Evolutionary conservation across 805 yeast species (phyloP), one percentile per base, ranked within the genome.

Genomic region (Cyberlindnera euphorbiae): DNA sequence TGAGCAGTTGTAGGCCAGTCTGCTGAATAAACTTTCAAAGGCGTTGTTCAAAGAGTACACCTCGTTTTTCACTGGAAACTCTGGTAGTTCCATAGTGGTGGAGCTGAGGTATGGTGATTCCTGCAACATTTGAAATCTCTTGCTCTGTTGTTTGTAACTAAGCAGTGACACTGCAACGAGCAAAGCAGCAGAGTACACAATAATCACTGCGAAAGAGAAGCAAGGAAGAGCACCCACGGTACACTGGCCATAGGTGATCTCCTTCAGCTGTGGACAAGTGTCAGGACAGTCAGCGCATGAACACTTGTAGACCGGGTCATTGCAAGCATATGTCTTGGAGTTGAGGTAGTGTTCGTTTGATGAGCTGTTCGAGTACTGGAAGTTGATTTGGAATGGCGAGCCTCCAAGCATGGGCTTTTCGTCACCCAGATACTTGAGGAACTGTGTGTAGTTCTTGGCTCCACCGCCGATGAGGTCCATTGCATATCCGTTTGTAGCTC

Each of bases 401-500:
- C 98, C 98, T 1, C 97, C 97, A 4, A 90, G 66, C 50, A 86
- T 47, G 0, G 97, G 97, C 58, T 90, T 89, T 49, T 87, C 94
- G 56, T 90, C 97, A 10, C 97, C 97, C 34, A 93, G 60, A 53
- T 90, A 93, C 60, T 88, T 83, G 47, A 90, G 64, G 55, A 90
- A 90, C 36, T 77, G 76, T 22, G 66, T 49, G 57, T 76, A 84
- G 49, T 79, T 75, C 36, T 68, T 71, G 3, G 97, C 97, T 2
- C 97, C 97, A n/a, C 98, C 98, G 7, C 98, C 98, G 28, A 90
- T 80, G 27, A 90, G 68, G 55, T 90, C 97, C 97, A 90, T 88
- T 8, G 96, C 97, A 51, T 73, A 85, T 3, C 97, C 96, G 59
- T 89, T 90, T 3, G 97, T 88, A 7, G 96, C 96, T 4, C 90